Evolutionary conservation across 345 rosid species (phyloP).

Genomic region (Syzygium aqueum): DNA sequence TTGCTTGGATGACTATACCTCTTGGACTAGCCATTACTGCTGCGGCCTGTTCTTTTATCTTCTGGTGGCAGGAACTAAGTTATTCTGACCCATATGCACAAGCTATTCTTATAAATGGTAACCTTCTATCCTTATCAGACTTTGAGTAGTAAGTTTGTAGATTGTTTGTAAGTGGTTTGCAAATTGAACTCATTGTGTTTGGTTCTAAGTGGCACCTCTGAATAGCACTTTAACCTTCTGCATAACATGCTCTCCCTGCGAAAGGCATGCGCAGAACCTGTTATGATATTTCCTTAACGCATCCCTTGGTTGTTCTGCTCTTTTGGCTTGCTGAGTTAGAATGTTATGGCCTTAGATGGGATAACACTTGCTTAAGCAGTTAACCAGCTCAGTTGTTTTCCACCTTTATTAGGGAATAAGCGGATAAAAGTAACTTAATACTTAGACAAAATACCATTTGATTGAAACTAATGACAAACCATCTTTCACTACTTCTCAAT

Average conservation of each 20-base stretch:
- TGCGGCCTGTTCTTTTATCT: conserved; percentile 34
- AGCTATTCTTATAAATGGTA: conserved; percentile 87
- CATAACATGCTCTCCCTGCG: neutral
- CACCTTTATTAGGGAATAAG: neutral
- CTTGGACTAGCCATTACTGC: conserved; percentile 39
- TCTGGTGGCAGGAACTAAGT: conserved; percentile 82
- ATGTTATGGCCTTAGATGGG: neutral
- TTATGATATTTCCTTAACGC: neutral
- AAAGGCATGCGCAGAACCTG: neutral
- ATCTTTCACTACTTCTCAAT: neutral
- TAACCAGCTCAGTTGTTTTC: neutral
- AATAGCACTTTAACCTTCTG: neutral
- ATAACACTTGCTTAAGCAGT: neutral
- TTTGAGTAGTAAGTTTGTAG: neutral
- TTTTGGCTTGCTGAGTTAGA: neutral
- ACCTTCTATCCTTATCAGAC: neutral
- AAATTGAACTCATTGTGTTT: neutral
- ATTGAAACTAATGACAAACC: neutral
- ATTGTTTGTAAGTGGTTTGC: neutral
- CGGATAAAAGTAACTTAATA: too few species aligned
- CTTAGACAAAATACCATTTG: neutral
- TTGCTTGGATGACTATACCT: conserved; percentile 80
- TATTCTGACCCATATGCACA: conserved; percentile 51
- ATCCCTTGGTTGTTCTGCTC: neutral
- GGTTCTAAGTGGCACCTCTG: neutral